A percentile compares a stretch with the other conserved stretches of the same genome.
These are phyloP conservation scores for Xanthoparmelia taractica DNA, from an alignment of 495 filamentous ascomycete species.

Conservation along the genomic window DNA sequence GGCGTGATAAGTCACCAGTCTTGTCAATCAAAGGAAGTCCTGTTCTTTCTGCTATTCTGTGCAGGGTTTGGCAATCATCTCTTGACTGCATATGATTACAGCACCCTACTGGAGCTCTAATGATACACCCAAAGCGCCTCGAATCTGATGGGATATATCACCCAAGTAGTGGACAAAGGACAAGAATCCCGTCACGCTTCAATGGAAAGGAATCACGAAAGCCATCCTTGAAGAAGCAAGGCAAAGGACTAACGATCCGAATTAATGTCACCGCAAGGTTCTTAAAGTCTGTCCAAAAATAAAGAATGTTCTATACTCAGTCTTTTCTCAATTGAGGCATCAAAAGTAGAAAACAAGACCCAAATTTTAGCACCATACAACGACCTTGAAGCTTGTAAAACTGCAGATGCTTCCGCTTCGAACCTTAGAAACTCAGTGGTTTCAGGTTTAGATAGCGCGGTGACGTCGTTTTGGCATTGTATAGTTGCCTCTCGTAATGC, in stretches of 20 bases:
- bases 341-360: not conserved
- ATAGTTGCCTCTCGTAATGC: not conserved
- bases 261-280: not conserved
- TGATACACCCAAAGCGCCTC: not conserved
- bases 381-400: not conserved
- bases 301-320: not conserved
- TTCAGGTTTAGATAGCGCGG: not conserved
- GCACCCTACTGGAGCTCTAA: not conserved
- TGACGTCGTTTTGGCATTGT: not conserved
- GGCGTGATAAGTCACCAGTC: not conserved
- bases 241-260: not conserved
- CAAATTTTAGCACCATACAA: no score
- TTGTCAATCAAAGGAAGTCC: not conserved
- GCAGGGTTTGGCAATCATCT: not conserved
- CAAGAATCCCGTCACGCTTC: not conserved
- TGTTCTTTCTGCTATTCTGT: not conserved
- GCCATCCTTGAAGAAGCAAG: not conserved
- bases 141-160: not conserved
- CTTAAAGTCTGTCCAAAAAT: not conserved
- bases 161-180: not conserved
- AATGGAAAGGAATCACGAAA: not conserved
- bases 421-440: not conserved
- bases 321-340: not conserved
- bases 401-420: not conserved
- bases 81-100: not conserved